Conservation (phyloP, 192 early-diverging fungal genomes). For the Gamsiella multidivaricata region DNA sequence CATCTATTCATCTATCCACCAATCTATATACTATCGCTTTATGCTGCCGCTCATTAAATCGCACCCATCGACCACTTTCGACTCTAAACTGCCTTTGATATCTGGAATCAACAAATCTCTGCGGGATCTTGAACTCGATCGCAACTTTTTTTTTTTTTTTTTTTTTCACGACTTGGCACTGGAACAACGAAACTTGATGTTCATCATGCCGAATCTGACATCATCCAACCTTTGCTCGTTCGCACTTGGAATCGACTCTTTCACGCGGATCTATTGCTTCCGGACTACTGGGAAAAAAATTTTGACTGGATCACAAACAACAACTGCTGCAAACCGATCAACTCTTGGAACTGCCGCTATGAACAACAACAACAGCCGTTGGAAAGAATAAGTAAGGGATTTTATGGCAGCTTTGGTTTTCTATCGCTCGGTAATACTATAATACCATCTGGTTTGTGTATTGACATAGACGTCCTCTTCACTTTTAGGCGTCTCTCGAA, state of each 20-base stretch:
- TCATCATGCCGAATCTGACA: slow-evolving; percentile 10
- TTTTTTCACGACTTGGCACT: not conserved
- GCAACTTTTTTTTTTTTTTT: not conserved
- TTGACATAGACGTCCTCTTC: not conserved
- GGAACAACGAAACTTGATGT: too few relatives aligned
- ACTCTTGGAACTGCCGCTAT: not conserved
- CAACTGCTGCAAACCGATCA: not conserved
- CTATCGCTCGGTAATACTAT: not conserved
- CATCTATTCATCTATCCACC: slow-evolving; percentile 36
- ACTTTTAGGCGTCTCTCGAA: slow-evolving; percentile 90
- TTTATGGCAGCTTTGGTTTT: not conserved
- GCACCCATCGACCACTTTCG: not conserved
- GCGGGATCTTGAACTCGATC: not conserved
- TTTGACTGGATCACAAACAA: slow-evolving; percentile 7
- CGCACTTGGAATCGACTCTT: slow-evolving; percentile 4
- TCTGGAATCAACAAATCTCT: slow-evolving; percentile 8
- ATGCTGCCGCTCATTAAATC: not conserved
- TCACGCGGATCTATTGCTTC: slow-evolving; percentile 15
- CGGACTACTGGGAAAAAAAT: too few relatives aligned
- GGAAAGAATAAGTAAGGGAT: slow-evolving; percentile 56
- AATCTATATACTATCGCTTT: not conserved
- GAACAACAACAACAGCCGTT: slow-evolving; percentile 31
- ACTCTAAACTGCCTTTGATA: not conserved
- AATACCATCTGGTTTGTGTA: not conserved
- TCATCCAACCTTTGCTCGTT: not conserved